phyloP scores from a whole-genome alignment of 306 rosid species.

The Abrus precatorius region DNA sequence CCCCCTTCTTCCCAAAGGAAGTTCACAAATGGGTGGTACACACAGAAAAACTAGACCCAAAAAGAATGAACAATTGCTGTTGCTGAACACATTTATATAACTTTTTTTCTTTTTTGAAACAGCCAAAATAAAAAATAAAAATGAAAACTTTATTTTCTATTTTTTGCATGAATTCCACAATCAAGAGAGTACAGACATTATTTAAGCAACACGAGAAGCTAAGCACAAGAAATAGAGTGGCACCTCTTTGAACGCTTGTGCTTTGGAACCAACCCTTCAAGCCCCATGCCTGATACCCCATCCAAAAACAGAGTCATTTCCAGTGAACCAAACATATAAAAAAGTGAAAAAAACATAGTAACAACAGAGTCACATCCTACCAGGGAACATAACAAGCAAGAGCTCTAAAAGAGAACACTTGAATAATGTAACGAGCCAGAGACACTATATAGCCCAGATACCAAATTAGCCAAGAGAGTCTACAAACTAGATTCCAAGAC shows the following conservation, averaged over 20 bases:
- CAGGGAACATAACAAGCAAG: constrained; percentile 52
- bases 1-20: constrained; percentile 33
- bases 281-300: constrained; percentile 68
- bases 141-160: constrained; percentile 53
- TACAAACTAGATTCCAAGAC: constrained; percentile 54
- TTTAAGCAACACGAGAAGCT: constrained; percentile 42
- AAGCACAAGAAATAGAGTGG: constrained; percentile 21
- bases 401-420: constrained; percentile 40
- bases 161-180: constrained; percentile 41
- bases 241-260: constrained; percentile 87
- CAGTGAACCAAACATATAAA: constrained; percentile 23
- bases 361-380: constrained; percentile 47
- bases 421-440: constrained; percentile 43
- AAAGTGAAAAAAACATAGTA: constrained; percentile 17
- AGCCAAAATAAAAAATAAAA: constrained; percentile 4
- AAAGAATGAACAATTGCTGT: background rate
- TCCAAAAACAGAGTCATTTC: constrained; percentile 46
- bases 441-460: constrained; percentile 43
- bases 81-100: constrained; percentile 6
- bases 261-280: constrained; percentile 62
- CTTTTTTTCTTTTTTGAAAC: too few species aligned
- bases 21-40: constrained; percentile 39
- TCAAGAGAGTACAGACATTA: constrained; percentile 28
- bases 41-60: constrained; percentile 40
- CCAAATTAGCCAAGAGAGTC: constrained; percentile 50